Conservation (phyloP, 2,329 filamentous ascomycete species). For the Sporothrix inflata region DNA sequence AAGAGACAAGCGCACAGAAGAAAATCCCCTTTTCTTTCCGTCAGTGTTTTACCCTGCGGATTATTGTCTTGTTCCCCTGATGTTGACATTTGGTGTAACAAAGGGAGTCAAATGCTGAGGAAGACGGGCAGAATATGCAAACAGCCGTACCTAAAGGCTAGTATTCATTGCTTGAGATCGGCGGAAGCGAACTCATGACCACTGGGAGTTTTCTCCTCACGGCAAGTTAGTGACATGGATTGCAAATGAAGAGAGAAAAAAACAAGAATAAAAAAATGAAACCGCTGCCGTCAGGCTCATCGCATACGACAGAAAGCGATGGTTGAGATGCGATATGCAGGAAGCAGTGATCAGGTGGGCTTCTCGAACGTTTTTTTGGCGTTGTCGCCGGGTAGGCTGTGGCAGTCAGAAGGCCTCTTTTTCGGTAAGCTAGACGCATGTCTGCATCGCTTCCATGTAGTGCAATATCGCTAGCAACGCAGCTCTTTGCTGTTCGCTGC, state of each 20-base stretch:
- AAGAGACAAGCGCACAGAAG: neutral
- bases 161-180: neutral
- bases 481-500: neutral
- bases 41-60: neutral
- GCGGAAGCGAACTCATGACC: slow-evolving; percentile 12
- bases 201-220: neutral
- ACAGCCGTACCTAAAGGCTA: neutral
- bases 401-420: neutral
- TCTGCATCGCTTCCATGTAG: slow-evolving; percentile 14
- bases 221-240: neutral
- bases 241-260: neutral
- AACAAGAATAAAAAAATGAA: neutral
- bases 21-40: slow-evolving; percentile 18
- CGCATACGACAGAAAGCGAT: neutral
- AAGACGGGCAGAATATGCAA: neutral
- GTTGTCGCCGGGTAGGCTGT: neutral
- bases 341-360: slow-evolving; percentile 8
- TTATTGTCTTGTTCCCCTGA: neutral
- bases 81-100: slow-evolving; percentile 27
- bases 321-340: neutral
- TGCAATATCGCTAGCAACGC: slow-evolving; percentile 12
- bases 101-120: neutral
- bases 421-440: slow-evolving; percentile 11
- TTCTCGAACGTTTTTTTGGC: neutral
- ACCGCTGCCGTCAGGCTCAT: neutral